Base-by-base conservation (phyloP, 1,284 basidiomycete species). In the Ceratobasidium sp. region DNA sequence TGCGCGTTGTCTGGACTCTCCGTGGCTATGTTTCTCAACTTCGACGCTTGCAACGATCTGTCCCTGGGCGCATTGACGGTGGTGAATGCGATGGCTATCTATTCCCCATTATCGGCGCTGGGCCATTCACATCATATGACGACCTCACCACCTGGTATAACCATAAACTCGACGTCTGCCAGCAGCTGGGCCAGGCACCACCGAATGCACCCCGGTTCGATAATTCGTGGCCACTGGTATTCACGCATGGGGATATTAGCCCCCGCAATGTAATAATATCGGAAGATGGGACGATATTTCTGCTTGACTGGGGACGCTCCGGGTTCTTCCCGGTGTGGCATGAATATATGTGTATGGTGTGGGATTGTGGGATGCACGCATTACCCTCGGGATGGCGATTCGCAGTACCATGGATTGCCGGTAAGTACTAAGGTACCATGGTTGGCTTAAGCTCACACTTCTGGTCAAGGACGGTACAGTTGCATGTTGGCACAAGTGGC, bases 1-100 rank as follows among this genome's bases (percentile, higher is more conserved):
- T 59, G 16, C 19, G 56, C 13, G 34, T 59, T 59, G 56, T 31
- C 22, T 59, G 37, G 56, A 59, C 37, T 19, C 34, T 59, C 5
- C 56, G 56, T 19, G 56, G 56, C 19, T 59, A 59, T 13, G 56
- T 37, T 9, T 59, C 56, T 34, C 56, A 59, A 31, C 29, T 59
- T 34, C 34, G 56, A 9, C 22, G 56, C 56, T 31, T 59, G 19
- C 34, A 37, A n/a, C 31, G 56, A 19, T 59, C 56, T 0, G 56
- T 59, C 31, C 56, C 56, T 19, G 37, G 34, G 16, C 56, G 31
- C 13, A 59, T 59, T 37, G 37, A 34, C 19, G 56, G 22, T 14
- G 34, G 31, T 29, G 31, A 16, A 59, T 59, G 56, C 56, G 14
- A 37, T 16, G 56, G 56, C 8, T 29, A 59, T 9, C 56, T 59